phyloP scores from a whole-genome alignment of 306 rosid genomes.

The Corylus americana region DNA sequence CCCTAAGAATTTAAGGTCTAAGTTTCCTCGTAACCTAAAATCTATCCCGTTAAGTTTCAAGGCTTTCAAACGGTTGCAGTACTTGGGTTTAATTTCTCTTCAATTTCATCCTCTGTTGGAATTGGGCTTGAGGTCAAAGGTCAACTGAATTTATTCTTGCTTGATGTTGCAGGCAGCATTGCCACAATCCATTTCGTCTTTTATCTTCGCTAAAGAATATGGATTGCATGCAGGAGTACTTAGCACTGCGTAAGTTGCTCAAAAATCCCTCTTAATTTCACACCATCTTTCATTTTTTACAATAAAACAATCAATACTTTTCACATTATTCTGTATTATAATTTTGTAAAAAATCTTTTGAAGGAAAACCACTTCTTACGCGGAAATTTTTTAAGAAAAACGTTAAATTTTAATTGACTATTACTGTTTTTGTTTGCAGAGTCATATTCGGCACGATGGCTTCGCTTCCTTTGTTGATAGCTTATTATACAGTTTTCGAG shows the following conservation, averaged over 20 bases:
- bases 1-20: too few species aligned
- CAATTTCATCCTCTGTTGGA: too few species aligned
- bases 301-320: too few species aligned
- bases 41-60: too few species aligned
- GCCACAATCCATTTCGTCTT: conserved; percentile 93
- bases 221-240: conserved; percentile 82
- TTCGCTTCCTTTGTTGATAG: conserved; percentile 74
- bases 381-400: too few species aligned
- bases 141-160: not conserved
- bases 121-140: too few species aligned
- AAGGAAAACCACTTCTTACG: too few species aligned
- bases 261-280: not conserved
- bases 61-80: too few species aligned
- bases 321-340: too few species aligned
- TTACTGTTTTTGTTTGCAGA: conserved; percentile 40
- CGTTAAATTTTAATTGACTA: not conserved
- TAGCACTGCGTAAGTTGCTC: conserved; percentile 84
- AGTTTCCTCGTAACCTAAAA: too few species aligned
- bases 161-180: conserved; percentile 69
- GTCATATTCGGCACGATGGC: conserved; percentile 82
- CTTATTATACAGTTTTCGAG: conserved; percentile 67
- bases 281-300: not conserved
- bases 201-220: conserved; percentile 85
- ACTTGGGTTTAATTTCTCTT: too few species aligned
- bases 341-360: too few species aligned